Evolutionary conservation across 2,329 filamentous ascomycete genomes (phyloP), one percentile per base, ranked within the genome.

Genomic region (Fusarium sp.): DNA sequence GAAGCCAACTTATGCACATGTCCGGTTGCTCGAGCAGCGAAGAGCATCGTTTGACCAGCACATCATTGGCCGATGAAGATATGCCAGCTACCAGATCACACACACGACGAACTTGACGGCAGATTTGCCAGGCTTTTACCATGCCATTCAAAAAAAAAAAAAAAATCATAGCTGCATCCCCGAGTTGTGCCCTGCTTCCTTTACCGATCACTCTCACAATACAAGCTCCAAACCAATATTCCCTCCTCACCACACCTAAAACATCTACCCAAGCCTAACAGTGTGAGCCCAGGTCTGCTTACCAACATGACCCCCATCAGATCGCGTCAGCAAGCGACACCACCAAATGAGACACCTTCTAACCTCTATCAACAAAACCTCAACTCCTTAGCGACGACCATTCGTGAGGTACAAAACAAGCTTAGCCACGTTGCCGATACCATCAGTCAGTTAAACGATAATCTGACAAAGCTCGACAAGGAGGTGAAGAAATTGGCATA

Each of bases 241-340:
- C n/a, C 6, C 18, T 14, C n/a, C 27, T 33, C 50, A 52, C n/a
- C 47, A 52, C 3, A 14, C 7, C 13, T 20, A 45, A 45, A 45
- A 22, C 11, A 22, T 45, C 40, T 6, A 45, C 40, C 22, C 40
- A 45, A 42, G 13, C 11, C 20, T 20, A 14, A 2, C 3, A 7
- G 5, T 29, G 5, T 8, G 0, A 29, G 6, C 2, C 45, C 1
- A 18, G 5, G 6, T 3, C 27, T n/a, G 6, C 10, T n/a, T 5
- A n/a, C 29, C 25, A 52, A 8, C 6, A 52, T 52, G 18, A 10
- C 18, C 47, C 6, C 47, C 3, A 13, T 52, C 18, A 5, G 2
- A 6, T 22, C 14, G 16, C 16, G 8, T 6, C 10, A 27, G 8
- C 45, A 50, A 52, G 25, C 25, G 10, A 2, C 18, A 3, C 16